Conservation (phyloP, 257 asterid species). For the Solanum gracilifrons region DNA sequence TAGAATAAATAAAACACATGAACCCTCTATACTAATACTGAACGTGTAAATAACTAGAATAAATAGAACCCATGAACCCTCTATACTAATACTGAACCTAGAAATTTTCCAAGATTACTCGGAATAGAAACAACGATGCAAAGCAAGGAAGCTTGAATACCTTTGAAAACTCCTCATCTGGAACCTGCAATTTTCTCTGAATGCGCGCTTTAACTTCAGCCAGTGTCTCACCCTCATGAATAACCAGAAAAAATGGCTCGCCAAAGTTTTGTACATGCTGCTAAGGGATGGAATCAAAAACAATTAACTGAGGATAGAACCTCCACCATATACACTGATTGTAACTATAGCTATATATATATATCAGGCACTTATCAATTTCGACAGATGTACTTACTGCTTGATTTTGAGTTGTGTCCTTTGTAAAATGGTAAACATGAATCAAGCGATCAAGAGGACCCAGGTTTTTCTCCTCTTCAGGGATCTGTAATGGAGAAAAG, state of each 20-base stretch:
- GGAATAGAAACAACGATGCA: neutral
- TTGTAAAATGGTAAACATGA: slow-evolving; percentile 19
- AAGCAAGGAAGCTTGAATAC: slow-evolving; percentile 1
- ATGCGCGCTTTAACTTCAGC: slow-evolving; percentile 10
- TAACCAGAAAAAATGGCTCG: slow-evolving; percentile 17
- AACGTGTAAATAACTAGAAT: neutral
- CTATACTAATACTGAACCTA: neutral
- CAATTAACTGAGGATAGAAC: neutral
- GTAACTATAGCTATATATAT: neutral
- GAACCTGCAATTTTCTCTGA: slow-evolving; percentile 17
- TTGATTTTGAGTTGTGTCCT: slow-evolving; percentile 17
- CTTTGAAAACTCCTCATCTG: slow-evolving; percentile 21
- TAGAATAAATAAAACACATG: neutral
- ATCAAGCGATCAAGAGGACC: slow-evolving; percentile 21
- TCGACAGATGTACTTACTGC: neutral
- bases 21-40: neutral
- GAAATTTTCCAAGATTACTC: neutral
- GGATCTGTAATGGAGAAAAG: slow-evolving; percentile 8
- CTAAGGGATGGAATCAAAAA: neutral
- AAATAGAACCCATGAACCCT: neutral
- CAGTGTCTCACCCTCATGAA: slow-evolving; percentile 15
- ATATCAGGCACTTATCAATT: neutral
- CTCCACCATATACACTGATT: neutral
- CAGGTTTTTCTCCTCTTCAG: slow-evolving; percentile 18
- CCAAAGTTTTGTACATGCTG: slow-evolving; percentile 22